Evolutionary conservation across 176 grass and related monocot species (phyloP).

Genomic region (Panicum miliaceum): DNA sequence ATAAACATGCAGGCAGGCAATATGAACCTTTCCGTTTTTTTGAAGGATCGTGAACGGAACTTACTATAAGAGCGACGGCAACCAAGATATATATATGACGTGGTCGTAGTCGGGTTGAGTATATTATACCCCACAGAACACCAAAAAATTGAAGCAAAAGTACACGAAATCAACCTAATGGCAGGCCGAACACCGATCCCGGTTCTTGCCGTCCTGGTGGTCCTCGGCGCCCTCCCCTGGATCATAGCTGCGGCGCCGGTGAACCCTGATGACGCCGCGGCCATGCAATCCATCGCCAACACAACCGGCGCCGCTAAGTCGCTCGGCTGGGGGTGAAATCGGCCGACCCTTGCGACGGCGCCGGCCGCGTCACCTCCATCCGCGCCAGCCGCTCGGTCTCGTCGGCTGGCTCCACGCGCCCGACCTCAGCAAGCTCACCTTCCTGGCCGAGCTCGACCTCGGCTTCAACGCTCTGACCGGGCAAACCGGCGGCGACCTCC

Average conservation of each 20-base stretch:
- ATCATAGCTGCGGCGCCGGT: not conserved
- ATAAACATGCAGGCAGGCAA: too few relatives aligned
- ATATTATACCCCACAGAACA: too few relatives aligned
- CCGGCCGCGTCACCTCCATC: constrained; percentile 3
- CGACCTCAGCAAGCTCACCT: not conserved
- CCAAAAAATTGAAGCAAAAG: too few relatives aligned
- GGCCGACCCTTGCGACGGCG: not conserved
- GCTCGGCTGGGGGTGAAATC: not conserved
- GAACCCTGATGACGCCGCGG: not conserved
- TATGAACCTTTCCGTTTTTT: too few relatives aligned
- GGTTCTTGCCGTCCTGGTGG: not conserved
- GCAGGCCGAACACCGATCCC: not conserved
- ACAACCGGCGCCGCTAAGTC: not conserved
- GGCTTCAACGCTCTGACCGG: not conserved
- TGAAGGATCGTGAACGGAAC: too few relatives aligned
- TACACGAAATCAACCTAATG: too few relatives aligned
- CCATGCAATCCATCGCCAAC: not conserved
- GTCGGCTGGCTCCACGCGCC: not conserved
- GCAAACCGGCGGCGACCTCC: not conserved
- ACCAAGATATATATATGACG: too few relatives aligned
- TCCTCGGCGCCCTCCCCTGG: not conserved
- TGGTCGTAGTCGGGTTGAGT: too few relatives aligned
- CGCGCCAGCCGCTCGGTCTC: not conserved
- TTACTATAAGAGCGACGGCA: too few relatives aligned
- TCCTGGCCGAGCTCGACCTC: constrained; percentile 15